Base-by-base conservation (phyloP, 164 flowering plant species). In the Tetracentron sinense region DNA sequence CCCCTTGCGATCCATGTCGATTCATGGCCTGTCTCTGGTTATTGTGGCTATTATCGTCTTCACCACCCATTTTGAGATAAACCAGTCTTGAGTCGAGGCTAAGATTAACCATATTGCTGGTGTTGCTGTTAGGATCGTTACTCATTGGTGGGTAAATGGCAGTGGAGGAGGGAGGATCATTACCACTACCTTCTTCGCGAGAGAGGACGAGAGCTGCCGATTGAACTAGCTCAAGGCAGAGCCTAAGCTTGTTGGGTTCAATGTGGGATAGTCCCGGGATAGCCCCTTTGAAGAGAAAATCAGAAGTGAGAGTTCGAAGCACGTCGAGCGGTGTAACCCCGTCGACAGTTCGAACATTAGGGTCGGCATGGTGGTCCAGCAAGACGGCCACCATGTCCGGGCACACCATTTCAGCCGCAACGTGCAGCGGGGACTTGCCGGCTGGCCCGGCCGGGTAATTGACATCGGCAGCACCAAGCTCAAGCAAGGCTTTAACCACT, bases 331-430 rank as follows among this genome's bases (percentile, higher is more conserved):
- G 96, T 0, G 97, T 89, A 31, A 89, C 75, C 2, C 99, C 99
- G 15, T 89, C 96, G 0, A 84, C 80, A 1, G 92, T 89, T 28
- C 92, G 70, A 14, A 85, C 93, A 61, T 79, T 92, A 0, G 99
- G 99, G 72, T 92, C 93, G 0, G 99, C 99, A 42, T 95, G 99
- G 81, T 95, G 99, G 67, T 95, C 97, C 1, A 95, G 82, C 0
- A 95, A 79, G 4, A 95, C 99, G 0, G 99, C 90, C 31, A 95
- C 99, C 99, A 95, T 95, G 70, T 95, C 99, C 0, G 99, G 97
- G 14, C 96, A 91, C 38, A 95, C 97, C 99, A 92, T 95, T 63
- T 95, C 99, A 0, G 99, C 86, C 0, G 97, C 99, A 1, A 92
- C 59, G 73, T 95, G 99, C 0, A 95, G 82, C 15, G 99, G 94